Evolutionary conservation across 192 early-diverging fungal genomes (phyloP).

Genomic region (Pilaira anomala): DNA sequence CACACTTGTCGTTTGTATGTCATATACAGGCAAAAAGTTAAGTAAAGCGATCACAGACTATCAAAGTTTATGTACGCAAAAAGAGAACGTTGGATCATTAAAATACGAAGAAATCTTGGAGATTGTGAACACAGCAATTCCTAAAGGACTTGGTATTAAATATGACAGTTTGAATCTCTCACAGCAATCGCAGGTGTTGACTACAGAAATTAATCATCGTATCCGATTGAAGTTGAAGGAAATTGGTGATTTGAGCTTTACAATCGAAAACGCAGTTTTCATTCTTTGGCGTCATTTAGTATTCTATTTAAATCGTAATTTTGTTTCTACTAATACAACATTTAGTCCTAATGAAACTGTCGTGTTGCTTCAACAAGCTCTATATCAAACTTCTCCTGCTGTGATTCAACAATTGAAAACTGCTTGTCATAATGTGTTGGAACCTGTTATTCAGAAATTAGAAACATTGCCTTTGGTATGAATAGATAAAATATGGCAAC

Average conservation of each 20-base stretch:
- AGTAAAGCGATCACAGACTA: background rate
- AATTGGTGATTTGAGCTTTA: background rate
- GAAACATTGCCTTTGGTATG: background rate
- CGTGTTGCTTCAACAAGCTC: background rate
- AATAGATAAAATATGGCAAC: too few relatives aligned
- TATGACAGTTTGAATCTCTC: conserved; percentile 11
- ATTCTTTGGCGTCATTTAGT: conserved; percentile 9
- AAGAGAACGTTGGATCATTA: conserved; percentile 3
- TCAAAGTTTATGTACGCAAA: conserved; percentile 3
- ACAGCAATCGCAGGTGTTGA: conserved; percentile 8
- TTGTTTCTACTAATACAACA: background rate
- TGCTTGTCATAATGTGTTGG: background rate
- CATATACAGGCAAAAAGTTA: background rate
- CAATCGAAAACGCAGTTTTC: background rate
- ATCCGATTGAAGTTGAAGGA: conserved; percentile 4
- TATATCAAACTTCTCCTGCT: conserved; percentile 1
- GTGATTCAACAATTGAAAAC: background rate
- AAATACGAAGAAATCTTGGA: conserved; percentile 12
- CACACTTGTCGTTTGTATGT: background rate
- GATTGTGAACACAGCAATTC: conserved; percentile 14
- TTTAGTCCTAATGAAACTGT: conserved; percentile 2
- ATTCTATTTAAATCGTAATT: background rate
- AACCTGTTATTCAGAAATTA: background rate
- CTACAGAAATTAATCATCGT: conserved; percentile 3
- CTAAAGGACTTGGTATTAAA: conserved; percentile 3